Base-by-base conservation (phyloP, 1,284 basidiomycete species). In the Papiliotrema flavescens region DNA sequence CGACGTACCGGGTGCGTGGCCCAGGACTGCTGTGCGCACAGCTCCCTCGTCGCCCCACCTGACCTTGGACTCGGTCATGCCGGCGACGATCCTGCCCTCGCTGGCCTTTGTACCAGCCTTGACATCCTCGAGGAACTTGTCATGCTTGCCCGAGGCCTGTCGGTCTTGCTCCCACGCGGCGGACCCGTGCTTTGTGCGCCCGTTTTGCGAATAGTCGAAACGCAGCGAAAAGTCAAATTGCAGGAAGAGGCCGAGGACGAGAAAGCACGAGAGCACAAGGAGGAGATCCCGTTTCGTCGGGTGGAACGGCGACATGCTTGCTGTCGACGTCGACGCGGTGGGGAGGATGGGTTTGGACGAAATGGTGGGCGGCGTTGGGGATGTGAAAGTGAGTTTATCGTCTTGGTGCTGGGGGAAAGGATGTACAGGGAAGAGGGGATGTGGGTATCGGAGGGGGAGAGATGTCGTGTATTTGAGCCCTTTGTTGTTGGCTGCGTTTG, bases 1-100 rank as follows among this genome's bases (percentile, higher is more conserved):
- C 9, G 26, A 69, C 72, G 61, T 46, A 77, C 76, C 76, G 51
- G 76, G 76, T 22, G 75, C 75, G 58, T 78, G 76, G 2, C 65
- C 62, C 2, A 73, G 56, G 17, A 76, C 67, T 37, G 69, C 61
- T 6, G 75, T 76, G 45, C 68, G 52, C 7, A 62, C 56, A 9
- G 66, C 60, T 26, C 61, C 66, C 36, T 69, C 67, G 4, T 69
- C 63, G n/a, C 63, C 70, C 71, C 73, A 75, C 28, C 63, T 65
- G 39, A 68, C 50, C 60, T 73, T 70, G 11, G 67, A 63, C 43
- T 75, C 69, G 26, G 59, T 58, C 64, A 69, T 65, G 13, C 65
- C 63, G 14, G 63, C 59, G 2, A 52, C 24, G 22, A 66, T 53
- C 47, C 55, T 57, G 28, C 57, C 56, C 36, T 59, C 54, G 23